Evolutionary conservation across 2,329 filamentous ascomycete genomes (phyloP).

Genomic region (Ophiostoma himal-ulmi): DNA sequence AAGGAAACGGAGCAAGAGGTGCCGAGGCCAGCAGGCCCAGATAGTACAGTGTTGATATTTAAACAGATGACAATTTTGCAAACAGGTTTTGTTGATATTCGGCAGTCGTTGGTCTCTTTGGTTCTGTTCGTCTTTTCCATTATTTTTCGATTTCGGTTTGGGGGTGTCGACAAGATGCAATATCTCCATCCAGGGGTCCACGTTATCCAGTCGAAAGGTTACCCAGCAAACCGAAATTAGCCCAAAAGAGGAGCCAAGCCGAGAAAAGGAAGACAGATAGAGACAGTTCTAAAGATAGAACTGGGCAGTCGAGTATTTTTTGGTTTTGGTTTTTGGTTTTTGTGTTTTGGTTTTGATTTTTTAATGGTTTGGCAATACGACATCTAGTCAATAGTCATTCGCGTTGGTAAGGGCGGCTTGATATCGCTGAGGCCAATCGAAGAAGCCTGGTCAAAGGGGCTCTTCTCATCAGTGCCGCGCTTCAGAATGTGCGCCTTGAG

Average conservation of each 20-base stretch:
- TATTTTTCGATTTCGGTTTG: background rate
- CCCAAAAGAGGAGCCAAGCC: background rate
- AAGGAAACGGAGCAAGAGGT: conserved; percentile 8
- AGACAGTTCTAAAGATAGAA: background rate
- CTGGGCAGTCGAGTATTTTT: background rate
- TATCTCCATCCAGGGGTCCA: background rate
- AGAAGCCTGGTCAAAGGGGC: conserved; percentile 41
- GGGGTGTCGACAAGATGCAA: background rate
- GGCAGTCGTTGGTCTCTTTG: background rate
- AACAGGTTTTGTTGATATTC: background rate
- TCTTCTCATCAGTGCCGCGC: conserved; percentile 47
- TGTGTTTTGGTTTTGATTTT: conserved; percentile 26
- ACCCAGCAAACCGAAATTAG: conserved; percentile 1
- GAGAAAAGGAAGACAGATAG: background rate
- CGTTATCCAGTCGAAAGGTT: background rate
- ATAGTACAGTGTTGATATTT: background rate
- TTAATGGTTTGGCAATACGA: no score
- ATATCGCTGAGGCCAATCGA: conserved; percentile 50
- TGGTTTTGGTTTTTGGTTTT: background rate
- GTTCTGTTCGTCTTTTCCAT: no score
- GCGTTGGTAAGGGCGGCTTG: conserved; percentile 48
- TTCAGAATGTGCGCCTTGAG: conserved; percentile 78
- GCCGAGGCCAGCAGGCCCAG: background rate
- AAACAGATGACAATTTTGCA: background rate
- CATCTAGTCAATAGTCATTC: conserved; percentile 56